These are phyloP conservation scores for Colletotrichum siamense DNA, from an alignment of 2,329 filamentous ascomycete species.

Conservation along the genomic window DNA sequence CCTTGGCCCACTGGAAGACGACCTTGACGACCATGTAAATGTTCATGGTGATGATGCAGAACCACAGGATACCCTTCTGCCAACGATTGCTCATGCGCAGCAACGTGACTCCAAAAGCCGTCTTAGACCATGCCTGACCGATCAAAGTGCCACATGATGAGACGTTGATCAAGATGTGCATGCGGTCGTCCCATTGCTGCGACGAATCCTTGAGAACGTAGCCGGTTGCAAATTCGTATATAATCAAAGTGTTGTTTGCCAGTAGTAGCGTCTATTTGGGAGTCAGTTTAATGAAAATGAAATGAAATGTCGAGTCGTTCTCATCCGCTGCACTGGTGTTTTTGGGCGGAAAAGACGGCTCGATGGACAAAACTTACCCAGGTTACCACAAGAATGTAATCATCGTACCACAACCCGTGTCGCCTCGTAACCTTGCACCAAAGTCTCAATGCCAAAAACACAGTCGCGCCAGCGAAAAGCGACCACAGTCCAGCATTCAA, in stretches of 20 bases:
- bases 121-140: slow-evolving; percentile 40
- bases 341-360: background rate
- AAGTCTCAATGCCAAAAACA: slow-evolving; percentile 35
- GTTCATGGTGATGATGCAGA: slow-evolving; percentile 55
- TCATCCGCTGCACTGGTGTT: background rate
- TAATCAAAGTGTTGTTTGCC: slow-evolving; percentile 50
- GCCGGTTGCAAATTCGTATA: slow-evolving; percentile 51
- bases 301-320: background rate
- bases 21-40: slow-evolving; percentile 50
- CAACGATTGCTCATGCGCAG: slow-evolving; percentile 48
- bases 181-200: slow-evolving; percentile 53
- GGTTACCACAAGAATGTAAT: slow-evolving; percentile 39
- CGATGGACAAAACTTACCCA: slow-evolving; percentile 38
- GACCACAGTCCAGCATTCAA: slow-evolving; percentile 38
- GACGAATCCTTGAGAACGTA: slow-evolving; percentile 44
- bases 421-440: slow-evolving; percentile 40
- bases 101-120: slow-evolving; percentile 41
- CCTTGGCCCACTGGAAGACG: slow-evolving; percentile 54
- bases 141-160: slow-evolving; percentile 41
- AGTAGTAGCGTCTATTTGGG: slow-evolving; percentile 39
- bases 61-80: slow-evolving; percentile 50
- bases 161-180: slow-evolving; percentile 57
- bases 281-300: background rate
- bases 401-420: slow-evolving; percentile 44
- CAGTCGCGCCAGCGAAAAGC: slow-evolving; percentile 34